Evolutionary conservation across 768 basidiomycete genomes (phyloP).

Genomic region (Tulasnella sp.): DNA sequence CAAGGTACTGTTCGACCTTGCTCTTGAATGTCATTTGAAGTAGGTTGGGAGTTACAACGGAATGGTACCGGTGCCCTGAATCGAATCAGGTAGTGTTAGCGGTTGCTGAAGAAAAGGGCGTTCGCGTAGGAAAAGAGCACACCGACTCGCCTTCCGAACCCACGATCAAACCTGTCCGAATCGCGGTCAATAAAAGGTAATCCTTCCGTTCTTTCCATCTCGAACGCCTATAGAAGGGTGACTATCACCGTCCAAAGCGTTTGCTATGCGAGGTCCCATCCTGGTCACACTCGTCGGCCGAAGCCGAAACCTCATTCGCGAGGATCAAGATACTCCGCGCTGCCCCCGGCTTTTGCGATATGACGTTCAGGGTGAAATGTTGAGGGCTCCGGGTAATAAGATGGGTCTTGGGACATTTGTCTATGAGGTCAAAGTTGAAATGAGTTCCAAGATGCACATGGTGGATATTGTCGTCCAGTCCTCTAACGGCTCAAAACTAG

Average conservation of each 20-base stretch:
- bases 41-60: neutral
- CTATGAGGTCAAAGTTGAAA: neutral
- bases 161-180: neutral
- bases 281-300: neutral
- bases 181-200: neutral
- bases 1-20: neutral
- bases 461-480: too few relatives aligned
- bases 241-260: neutral
- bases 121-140: neutral
- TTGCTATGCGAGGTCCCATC: neutral
- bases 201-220: neutral
- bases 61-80: neutral
- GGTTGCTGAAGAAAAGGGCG: too few relatives aligned
- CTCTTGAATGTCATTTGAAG: neutral
- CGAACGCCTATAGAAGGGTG: neutral
- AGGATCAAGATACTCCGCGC: neutral
- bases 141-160: neutral
- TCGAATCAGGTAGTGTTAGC: neutral
- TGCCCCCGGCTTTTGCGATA: neutral
- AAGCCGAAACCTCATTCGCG: neutral
- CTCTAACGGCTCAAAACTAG: neutral
- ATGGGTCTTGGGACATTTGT: neutral
- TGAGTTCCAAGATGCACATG: neutral
- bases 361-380: constrained; percentile 10
- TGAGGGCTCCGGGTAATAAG: neutral